These are phyloP conservation scores for Fraxinus floribunda DNA, from an alignment of 305 asterid genomes.

Conservation along the genomic window DNA sequence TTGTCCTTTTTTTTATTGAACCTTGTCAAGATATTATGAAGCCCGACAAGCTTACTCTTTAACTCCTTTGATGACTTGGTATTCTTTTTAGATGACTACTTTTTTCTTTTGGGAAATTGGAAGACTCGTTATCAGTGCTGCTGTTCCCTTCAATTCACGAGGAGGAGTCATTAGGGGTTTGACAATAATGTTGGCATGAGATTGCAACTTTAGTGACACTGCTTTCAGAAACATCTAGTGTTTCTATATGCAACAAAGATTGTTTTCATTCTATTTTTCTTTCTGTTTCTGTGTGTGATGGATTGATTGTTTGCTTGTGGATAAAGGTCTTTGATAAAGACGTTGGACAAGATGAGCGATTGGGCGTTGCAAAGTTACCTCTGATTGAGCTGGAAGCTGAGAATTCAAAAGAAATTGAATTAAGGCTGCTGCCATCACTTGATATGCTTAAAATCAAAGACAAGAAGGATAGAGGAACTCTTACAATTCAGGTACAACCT, in stretches of 20 bases:
- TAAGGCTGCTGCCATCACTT: constrained; percentile 70
- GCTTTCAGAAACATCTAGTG: background rate
- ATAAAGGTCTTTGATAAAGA: constrained; percentile 86
- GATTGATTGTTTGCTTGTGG: constrained; percentile 8
- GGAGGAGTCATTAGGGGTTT: background rate
- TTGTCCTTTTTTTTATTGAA: background rate
- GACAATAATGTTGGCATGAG: background rate
- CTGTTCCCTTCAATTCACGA: background rate
- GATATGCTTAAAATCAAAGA: constrained; percentile 90
- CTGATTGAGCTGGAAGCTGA: constrained; percentile 74
- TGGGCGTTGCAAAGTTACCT: constrained; percentile 72
- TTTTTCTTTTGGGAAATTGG: background rate
- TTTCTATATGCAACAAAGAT: background rate
- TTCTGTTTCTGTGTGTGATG: background rate
- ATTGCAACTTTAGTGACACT: background rate
- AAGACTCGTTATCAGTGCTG: background rate
- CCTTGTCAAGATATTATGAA: background rate
- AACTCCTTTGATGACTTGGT: background rate
- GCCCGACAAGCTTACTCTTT: background rate
- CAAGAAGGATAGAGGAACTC: constrained; percentile 87
- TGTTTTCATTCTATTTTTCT: background rate
- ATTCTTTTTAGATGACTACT: background rate
- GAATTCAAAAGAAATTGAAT: constrained; percentile 49
- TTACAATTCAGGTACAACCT: constrained; percentile 46
- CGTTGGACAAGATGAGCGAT: constrained; percentile 82